Conservation (phyloP, 768 basidiomycete species). For the Mycena rebaudengoi region DNA sequence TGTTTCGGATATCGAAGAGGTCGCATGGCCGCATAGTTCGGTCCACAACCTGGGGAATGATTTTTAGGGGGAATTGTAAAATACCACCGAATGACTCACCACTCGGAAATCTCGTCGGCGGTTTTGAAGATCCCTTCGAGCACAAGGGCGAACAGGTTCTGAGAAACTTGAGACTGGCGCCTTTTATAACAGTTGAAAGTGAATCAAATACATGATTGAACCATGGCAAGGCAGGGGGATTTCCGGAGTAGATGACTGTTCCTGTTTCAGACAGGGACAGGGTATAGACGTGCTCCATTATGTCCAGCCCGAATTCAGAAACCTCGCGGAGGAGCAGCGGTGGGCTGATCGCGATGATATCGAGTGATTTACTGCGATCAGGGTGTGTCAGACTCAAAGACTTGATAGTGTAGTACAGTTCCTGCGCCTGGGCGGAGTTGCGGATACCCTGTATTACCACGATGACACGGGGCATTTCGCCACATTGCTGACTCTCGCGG, state of each 20-base stretch:
- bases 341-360: background rate
- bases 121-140: background rate
- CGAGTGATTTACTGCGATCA: too few relatives aligned
- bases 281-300: background rate
- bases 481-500: background rate
- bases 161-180: background rate
- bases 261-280: background rate
- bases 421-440: background rate
- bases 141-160: background rate
- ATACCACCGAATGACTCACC: background rate
- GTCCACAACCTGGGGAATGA: background rate
- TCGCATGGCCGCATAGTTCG: background rate
- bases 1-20: background rate
- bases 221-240: background rate
- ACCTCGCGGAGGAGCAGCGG: background rate
- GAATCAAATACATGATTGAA: background rate
- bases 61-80: background rate
- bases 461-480: background rate
- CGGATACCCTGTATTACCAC: background rate
- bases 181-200: background rate
- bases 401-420: background rate
- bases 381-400: too few relatives aligned
- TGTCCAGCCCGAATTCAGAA: background rate
- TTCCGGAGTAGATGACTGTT: background rate
- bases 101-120: background rate